Conservation (phyloP, 371 early-diverging fungal genomes). For the Mortierella sp. region DNA sequence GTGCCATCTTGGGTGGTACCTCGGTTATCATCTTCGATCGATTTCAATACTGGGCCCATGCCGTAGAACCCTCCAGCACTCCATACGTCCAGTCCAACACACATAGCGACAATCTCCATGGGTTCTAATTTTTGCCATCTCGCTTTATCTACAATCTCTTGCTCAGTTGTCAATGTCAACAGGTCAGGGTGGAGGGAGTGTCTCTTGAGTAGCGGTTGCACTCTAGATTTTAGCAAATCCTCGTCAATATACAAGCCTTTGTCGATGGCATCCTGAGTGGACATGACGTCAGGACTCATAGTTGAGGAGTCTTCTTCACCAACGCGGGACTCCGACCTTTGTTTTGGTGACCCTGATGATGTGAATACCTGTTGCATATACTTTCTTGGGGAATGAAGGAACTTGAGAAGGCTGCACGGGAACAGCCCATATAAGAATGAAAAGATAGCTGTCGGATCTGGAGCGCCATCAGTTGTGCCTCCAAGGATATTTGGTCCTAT, state of each 20-base stretch:
- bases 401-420: constrained; percentile 73
- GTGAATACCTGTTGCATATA: constrained; percentile 58
- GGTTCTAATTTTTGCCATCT: constrained; percentile 78
- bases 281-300: constrained; percentile 13
- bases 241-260: constrained; percentile 33
- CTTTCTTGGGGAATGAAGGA: constrained; percentile 64
- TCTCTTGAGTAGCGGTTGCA: constrained; percentile 63
- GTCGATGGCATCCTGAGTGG: constrained; percentile 11
- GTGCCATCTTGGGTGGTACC: constrained; percentile 3
- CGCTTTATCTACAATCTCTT: constrained; percentile 67
- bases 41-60: constrained; percentile 30
- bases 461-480: constrained; percentile 43
- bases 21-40: constrained; percentile 39
- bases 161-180: constrained; percentile 61
- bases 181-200: constrained; percentile 75
- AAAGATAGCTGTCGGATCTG: constrained; percentile 67
- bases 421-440: constrained; percentile 76
- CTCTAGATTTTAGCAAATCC: constrained; percentile 42
- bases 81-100: constrained; percentile 71
- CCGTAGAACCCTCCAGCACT: constrained; percentile 60
- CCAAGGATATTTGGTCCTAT: constrained; percentile 48
- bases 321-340: constrained; percentile 12
- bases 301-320: constrained; percentile 15
- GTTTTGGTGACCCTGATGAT: constrained; percentile 38
- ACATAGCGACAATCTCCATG: constrained; percentile 75